Base-by-base conservation (phyloP, 2,329 filamentous ascomycete species). In the Ascochyta clinopodiicola region DNA sequence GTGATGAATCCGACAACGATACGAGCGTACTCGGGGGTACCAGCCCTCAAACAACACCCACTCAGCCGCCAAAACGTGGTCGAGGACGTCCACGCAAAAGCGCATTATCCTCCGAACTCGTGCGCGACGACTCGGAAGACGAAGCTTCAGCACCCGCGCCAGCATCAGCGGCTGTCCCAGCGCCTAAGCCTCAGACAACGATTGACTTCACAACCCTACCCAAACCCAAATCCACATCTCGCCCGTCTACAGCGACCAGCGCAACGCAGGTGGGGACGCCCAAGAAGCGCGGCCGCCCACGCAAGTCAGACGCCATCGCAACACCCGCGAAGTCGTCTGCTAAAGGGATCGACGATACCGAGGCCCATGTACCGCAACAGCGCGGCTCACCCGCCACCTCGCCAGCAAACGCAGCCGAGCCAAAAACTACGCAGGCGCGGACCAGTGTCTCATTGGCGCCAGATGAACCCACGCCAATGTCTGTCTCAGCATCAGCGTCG, bases 81-180 rank as follows among this genome's bases (percentile, higher is more conserved):
- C 56, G 57, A 4, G 49, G 57, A 22, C 49, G 57, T 12, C 53
- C 61, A 22, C 61, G 61, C 17, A 67, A 63, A 49, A 65, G 63
- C 32, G 59, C 46, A 7, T 31, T 67, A 19, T 66, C 58, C 8
- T 63, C 60, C 25, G 64, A 63, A 25, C 53, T 67, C 34, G 44
- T 67, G 4, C 59, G 29, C 10, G 61, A 64, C 24, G 57, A 64
- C 17, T 52, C 57, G 2, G 63, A 68, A 6, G 58, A 58, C 10
- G 57, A 62, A 13, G 48, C 43, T 19, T 6, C 36, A 38, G 17
- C 36, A 6, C 12, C 35, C 6, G 19, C n/a, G 8, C 10, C n/a
- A 37, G 10, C 35, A 37, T 9, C 38, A 34, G 25, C 37, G 8
- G n/a, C 32, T 15, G 32, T 34, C n/a, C 22, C 15, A 25, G 38